A percentile compares a stretch with the other conserved stretches of the same genome.
Evolutionary conservation across 371 early-diverging fungal species (phyloP).

Genomic region (Rhizopus stolonifer): DNA sequence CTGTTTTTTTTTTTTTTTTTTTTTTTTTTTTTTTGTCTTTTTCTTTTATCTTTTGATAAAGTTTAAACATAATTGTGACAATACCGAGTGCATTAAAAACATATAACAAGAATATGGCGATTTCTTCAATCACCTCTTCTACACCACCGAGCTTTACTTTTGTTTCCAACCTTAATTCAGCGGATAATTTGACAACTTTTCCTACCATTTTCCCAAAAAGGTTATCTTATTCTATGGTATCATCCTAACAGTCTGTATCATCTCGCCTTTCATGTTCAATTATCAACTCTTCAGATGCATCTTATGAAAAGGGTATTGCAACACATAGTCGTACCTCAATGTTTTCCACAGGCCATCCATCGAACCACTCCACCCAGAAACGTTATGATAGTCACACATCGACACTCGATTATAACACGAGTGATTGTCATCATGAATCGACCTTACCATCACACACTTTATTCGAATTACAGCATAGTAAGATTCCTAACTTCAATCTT

Average conservation of each 20-base stretch:
- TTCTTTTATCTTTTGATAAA: background rate
- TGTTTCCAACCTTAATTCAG: background rate
- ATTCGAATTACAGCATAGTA: too few species aligned
- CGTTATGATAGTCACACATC: too few species aligned
- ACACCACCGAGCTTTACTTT: background rate
- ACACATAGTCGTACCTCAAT: too few species aligned
- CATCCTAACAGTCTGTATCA: background rate
- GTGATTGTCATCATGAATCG: background rate
- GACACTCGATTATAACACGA: background rate
- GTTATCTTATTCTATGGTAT: background rate
- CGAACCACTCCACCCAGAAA: too few species aligned
- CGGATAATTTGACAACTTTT: background rate
- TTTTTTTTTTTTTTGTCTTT: background rate
- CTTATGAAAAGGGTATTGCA: too few species aligned
- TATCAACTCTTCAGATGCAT: background rate
- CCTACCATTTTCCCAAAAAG: constrained; percentile 20
- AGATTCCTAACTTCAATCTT: constrained; percentile 22
- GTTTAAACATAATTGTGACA: background rate
- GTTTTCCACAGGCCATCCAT: too few species aligned
- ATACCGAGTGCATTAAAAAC: background rate
- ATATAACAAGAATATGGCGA: constrained; percentile 35
- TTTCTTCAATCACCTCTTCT: constrained; percentile 41
- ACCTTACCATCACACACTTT: too few species aligned
- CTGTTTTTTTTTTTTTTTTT: too few species aligned
- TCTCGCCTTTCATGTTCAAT: background rate